Conservation (phyloP, 2,329 filamentous ascomycete species). For the Epichloe gansuensis region DNA sequence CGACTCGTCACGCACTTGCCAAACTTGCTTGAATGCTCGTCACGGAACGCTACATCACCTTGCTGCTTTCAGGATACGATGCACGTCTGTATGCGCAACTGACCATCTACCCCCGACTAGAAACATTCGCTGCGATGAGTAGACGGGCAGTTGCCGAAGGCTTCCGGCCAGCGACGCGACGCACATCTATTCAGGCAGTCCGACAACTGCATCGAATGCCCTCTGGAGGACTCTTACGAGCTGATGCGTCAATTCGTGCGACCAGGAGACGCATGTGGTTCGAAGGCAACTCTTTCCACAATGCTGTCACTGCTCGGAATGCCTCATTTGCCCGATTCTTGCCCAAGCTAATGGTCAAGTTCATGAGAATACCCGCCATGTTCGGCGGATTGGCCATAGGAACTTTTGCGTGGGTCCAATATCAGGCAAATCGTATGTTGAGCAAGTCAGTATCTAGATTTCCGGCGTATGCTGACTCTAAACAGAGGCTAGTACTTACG, state of each 20-base stretch:
- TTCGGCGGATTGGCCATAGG: conserved; percentile 83
- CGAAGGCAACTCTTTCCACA: conserved; percentile 75
- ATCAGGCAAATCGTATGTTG: conserved; percentile 75
- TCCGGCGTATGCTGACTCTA: conserved; percentile 13
- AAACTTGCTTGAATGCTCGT: not conserved
- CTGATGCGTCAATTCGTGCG: conserved; percentile 50
- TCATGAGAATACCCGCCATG: conserved; percentile 77
- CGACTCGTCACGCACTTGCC: not conserved
- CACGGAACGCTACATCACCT: not conserved
- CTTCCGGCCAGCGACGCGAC: conserved; percentile 54
- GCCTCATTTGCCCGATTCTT: conserved; percentile 55
- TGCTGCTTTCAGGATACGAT: not conserved
- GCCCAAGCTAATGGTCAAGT: conserved; percentile 83
- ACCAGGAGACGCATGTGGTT: conserved; percentile 60
- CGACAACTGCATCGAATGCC: conserved; percentile 57
- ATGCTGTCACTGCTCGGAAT: conserved; percentile 53
- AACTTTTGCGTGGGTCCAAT: conserved; percentile 84
- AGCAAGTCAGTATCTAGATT: not conserved
- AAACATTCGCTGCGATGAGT: conserved; percentile 18
- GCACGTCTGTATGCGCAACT: not conserved
- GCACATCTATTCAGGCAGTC: conserved; percentile 39
- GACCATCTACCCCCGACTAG: not conserved
- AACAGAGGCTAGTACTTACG: conserved; percentile 36
- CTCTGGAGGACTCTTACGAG: conserved; percentile 55
- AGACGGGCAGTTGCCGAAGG: conserved; percentile 50